Evolutionary conservation across 805 yeast species (phyloP), one percentile per base, ranked within the genome.

Genomic region (Phaffomyces antillensis): DNA sequence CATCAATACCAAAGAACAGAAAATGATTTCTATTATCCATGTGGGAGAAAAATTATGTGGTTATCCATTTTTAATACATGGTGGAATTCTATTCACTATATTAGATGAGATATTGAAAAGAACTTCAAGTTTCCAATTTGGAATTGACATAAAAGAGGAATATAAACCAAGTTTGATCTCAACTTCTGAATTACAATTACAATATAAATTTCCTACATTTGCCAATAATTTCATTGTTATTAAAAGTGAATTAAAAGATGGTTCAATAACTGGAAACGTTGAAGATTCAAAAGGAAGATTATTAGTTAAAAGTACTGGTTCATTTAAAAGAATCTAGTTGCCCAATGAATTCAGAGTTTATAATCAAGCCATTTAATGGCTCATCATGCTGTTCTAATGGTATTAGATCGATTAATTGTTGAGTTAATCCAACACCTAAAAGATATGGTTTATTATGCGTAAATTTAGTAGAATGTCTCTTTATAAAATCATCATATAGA

Each of bases 31-130:
- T 0, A 72, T 88, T 7, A 70, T 86, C 24, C 95, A 87, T 59
- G 71, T 84, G 42, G 96, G 97, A 0, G 78, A 82, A 57, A 75
- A 75, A 49, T 62, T 89, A 18, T 81, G 91, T 37, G 97, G 97
- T 1, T 89, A 83, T 59, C 97, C 96, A 3, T 82, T 86, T 54
- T 65, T 90, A 17, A 75, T 87, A 3, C 97, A 89, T 59, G 97
- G 97, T 4, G 97, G 97, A 0, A 76, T 90, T 26, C 60, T 89
- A 28, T 95, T 90, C 9, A 81, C 95, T 0, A 66, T 89, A 1
- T 65, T 88, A 44, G 93, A 87, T 56, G 96, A 89, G 53, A 73
- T 84, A 7, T 74, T 82, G 65, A 80, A 81, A 51, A 71, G 81
- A 42, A 68, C 73, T 46, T 77, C 68, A 13, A 55, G 61, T 20